phyloP scores from a whole-genome alignment of 1,284 basidiomycete genomes.

The Meripilus lineatus region DNA sequence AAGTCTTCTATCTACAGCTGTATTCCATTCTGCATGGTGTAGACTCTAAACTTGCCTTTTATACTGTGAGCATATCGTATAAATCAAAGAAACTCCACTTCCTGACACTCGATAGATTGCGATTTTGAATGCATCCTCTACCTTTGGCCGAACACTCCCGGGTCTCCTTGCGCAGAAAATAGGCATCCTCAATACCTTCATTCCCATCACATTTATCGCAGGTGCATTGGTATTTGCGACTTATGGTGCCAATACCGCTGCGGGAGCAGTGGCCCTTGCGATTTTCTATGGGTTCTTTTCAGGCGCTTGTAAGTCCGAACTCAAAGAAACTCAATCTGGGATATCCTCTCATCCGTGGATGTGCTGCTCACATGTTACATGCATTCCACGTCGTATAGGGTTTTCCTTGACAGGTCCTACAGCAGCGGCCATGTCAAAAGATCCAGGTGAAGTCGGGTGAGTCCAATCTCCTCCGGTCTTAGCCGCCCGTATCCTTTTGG shows the following conservation, averaged over 20 bases:
- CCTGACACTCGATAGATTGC: slow-evolving; percentile 13
- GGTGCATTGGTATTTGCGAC: slow-evolving; percentile 19
- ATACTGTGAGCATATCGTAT: slow-evolving; percentile 2
- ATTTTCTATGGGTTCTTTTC: slow-evolving; percentile 23
- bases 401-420: not conserved
- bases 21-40: slow-evolving; percentile 8
- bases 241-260: slow-evolving; percentile 15
- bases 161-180: slow-evolving; percentile 17
- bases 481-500: not conserved
- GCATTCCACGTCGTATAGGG: too few species aligned
- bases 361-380: too few species aligned
- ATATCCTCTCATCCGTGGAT: too few species aligned
- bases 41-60: slow-evolving; percentile 3
- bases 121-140: slow-evolving; percentile 16
- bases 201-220: slow-evolving; percentile 6
- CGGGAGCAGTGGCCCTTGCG: slow-evolving; percentile 16
- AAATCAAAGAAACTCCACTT: not conserved
- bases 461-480: not conserved
- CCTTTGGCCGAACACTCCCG: slow-evolving; percentile 16
- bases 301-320: slow-evolving; percentile 18
- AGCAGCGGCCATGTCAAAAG: not conserved
- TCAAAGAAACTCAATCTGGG: too few species aligned
- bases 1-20: slow-evolving; percentile 19
- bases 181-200: slow-evolving; percentile 19
- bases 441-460: not conserved